These are phyloP conservation scores for Schoenoplectus tabernaemontani DNA, from an alignment of 202 grass and related monocot species.

Conservation along the genomic window DNA sequence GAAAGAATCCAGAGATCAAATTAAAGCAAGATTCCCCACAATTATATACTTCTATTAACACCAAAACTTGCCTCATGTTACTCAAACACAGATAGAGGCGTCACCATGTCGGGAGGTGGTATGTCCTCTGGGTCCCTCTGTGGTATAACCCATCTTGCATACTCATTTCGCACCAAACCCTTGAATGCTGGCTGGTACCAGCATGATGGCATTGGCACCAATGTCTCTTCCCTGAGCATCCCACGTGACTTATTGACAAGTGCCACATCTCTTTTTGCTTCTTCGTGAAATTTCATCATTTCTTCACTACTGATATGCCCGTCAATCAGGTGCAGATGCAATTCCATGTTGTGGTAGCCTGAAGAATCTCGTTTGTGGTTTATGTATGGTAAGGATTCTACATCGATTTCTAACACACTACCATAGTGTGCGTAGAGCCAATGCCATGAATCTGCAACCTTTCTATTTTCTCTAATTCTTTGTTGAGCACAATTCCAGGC, in stretches of 20 bases:
- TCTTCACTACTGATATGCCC: conserved; percentile 8
- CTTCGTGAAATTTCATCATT: conserved; percentile 2
- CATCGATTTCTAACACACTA: conserved; percentile 13
- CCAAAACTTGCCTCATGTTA: background rate
- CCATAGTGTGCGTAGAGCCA: conserved; percentile 21
- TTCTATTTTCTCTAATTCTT: conserved; percentile 21
- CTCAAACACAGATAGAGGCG: background rate
- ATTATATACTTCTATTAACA: background rate
- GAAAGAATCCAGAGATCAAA: background rate
- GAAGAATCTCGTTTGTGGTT: conserved; percentile 11
- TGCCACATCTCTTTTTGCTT: conserved; percentile 16
- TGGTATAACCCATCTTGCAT: conserved; percentile 15
- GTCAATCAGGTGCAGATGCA: conserved; percentile 21
- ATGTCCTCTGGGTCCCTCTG: conserved; percentile 10
- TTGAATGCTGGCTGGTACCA: conserved; percentile 22
- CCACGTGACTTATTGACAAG: conserved; percentile 25
- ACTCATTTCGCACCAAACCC: conserved; percentile 13
- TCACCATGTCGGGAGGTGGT: conserved; percentile 13
- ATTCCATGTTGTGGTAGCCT: conserved; percentile 23
- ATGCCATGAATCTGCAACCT: background rate
- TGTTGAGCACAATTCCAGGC: conserved; percentile 25
- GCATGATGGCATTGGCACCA: conserved; percentile 20
- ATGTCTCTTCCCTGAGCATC: conserved; percentile 14
- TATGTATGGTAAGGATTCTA: conserved; percentile 17
- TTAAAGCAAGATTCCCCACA: background rate